Conservation (phyloP, 2,329 filamentous ascomycete genomes). For the Penicillium sp. region DNA sequence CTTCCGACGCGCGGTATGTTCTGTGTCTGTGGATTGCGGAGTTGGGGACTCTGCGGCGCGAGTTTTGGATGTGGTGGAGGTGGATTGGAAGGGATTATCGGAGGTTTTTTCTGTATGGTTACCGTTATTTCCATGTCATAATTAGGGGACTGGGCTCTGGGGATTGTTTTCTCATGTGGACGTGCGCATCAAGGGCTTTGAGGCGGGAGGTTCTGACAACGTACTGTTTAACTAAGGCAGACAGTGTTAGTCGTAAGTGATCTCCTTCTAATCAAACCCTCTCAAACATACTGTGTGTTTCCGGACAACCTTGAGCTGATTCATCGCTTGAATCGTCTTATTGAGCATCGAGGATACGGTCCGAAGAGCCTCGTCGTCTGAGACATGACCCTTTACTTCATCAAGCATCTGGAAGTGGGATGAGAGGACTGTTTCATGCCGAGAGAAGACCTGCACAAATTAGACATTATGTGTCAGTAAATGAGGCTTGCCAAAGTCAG, state of each 20-base stretch:
- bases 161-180: background rate
- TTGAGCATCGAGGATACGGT: constrained; percentile 40
- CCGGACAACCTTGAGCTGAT: constrained; percentile 36
- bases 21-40: constrained; percentile 9
- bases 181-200: background rate
- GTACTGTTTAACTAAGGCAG: constrained; percentile 19
- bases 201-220: background rate
- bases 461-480: background rate
- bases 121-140: background rate
- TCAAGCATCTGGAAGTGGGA: constrained; percentile 42
- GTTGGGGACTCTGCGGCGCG: background rate
- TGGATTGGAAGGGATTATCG: constrained; percentile 2
- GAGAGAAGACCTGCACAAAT: constrained; percentile 36
- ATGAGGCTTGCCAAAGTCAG: background rate
- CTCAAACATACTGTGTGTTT: constrained; percentile 35
- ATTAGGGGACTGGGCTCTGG: background rate
- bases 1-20: constrained; percentile 15
- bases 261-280: background rate
- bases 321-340: constrained; percentile 40
- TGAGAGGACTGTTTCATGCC: constrained; percentile 42
- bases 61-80: background rate
- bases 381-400: constrained; percentile 32
- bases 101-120: background rate
- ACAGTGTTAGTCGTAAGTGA: constrained; percentile 2
- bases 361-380: constrained; percentile 29